Evolutionary conservation across 148 eudicot genomes (phyloP), one percentile per base, ranked within the genome.

Genomic region (Rhododendron kiyosumense): DNA sequence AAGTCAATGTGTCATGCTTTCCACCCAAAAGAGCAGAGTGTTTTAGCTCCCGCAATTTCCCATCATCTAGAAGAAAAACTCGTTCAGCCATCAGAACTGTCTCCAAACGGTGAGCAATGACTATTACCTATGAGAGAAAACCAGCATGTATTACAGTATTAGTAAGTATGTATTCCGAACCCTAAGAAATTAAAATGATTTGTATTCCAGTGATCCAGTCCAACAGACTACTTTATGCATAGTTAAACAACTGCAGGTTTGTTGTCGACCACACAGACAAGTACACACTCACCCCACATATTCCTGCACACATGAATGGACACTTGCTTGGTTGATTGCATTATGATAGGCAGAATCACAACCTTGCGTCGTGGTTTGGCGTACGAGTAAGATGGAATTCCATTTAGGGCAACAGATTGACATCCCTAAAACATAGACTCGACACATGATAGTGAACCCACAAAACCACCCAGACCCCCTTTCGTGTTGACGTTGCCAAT

Each of bases 11-110:
- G 45, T 89, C 92, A 41, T 80, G 88, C 14, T 84, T 90, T 71
- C 87, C 94, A 65, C 81, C 90, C 78, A 89, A 54, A 48, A 94
- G 90, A 61, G 90, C 86, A 1, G 98, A 92, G 88, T 90, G 98
- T 8, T 92, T 87, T 65, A 95, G 85, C 93, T 97, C 98, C 87
- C 86, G 88, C 89, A 97, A 87, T 84, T 86, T 93, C 82, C 98
- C 99, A 65, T 90, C 88, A 30, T 89, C 90, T 74, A 97, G 90
- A 46, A 90, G 90, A 65, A 94, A 89, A 78, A 97, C 88, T 82
- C 98, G 91, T 84, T 93, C 89, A 14, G 99, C 98, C 99, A 95
- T 97, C 65, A 93, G 86, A 86, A 95, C 98, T 11, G 99, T 97
- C 89, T 97, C 96, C 87, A 97, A 79, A 69, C 98, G 91, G 88